Evolutionary conservation across 495 filamentous ascomycete genomes (phyloP), one percentile per base, ranked within the genome.

Genomic region (Neohortaea acidophila): DNA sequence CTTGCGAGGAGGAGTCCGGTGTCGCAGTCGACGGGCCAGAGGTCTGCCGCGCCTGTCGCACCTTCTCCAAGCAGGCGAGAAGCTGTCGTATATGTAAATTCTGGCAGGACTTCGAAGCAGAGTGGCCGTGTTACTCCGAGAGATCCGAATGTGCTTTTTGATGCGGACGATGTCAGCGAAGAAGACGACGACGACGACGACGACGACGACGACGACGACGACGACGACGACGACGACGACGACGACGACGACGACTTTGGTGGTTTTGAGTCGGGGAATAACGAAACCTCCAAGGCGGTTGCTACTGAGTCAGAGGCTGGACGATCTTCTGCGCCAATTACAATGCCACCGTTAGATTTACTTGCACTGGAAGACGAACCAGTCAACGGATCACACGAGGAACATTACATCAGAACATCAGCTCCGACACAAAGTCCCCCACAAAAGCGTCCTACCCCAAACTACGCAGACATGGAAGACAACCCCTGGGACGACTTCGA

Each of bases 161-260:
- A 62, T 48, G 58, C 51, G 1, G 54, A 58, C 27, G 46, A 53
- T 28, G 39, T 48, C 15, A 17, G 15, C 18, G 36, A 36, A 14
- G 31, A 37, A 4, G 46, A 51, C 1, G 41, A 43, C 1, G 52
- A 57, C 12, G 40, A 48, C 21, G 53, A 51, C 28, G 56, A 71
- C 17, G 77, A 72, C 69, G 69, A 60, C 3, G 65, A 71, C 30
- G 73, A 76, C 50, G 59, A 69, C 36, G 62, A 43, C 49, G 28
- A 4, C 4, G 3, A 30, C 28, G 17, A 30, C n/a, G n/a, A n/a
- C n/a, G n/a, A n/a, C n/a, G n/a, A 32, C 15, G 23, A 14, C 15
- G 40, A 59, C 6, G 51, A 53, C 3, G 61, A 63, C 23, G 67
- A 73, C 29, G 65, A 71, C 15, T 77, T 73, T 69, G 70, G 61